These are phyloP conservation scores for Olyra latifolia DNA, from an alignment of 176 grass and related monocot genomes.

Conservation along the genomic window DNA sequence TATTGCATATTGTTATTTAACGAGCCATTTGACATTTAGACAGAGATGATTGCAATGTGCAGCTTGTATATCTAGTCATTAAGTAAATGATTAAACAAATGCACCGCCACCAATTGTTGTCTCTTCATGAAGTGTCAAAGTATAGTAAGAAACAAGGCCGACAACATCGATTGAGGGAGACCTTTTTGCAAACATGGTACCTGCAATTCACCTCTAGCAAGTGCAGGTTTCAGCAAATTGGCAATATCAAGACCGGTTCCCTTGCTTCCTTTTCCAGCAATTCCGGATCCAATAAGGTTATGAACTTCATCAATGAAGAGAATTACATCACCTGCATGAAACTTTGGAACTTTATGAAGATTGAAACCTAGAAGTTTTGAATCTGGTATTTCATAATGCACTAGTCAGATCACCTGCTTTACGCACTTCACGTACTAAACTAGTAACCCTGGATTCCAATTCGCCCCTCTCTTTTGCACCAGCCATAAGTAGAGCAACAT, in stretches of 20 bases:
- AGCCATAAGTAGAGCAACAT: constrained; percentile 94
- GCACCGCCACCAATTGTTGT: background rate
- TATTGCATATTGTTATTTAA: background rate
- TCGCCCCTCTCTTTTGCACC: constrained; percentile 96
- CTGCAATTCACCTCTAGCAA: constrained; percentile 93
- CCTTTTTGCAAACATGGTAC: constrained; percentile 37
- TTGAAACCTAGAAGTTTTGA: background rate
- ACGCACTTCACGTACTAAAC: constrained; percentile 79
- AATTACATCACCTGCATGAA: constrained; percentile 75
- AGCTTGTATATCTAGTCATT: background rate
- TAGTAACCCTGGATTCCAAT: constrained; percentile 88
- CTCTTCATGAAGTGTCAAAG: background rate
- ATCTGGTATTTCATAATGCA: background rate
- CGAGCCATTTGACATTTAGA: background rate
- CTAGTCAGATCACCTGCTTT: constrained; percentile 71
- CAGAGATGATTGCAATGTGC: background rate
- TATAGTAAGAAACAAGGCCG: constrained; percentile 2
- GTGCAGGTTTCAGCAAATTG: constrained; percentile 94
- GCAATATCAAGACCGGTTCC: constrained; percentile 96
- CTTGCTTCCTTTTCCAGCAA: constrained; percentile 92
- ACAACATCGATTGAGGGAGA: background rate
- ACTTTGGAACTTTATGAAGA: constrained; percentile 21
- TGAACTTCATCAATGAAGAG: constrained; percentile 94
- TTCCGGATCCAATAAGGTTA: constrained; percentile 89
- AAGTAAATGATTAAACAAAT: background rate